A percentile compares a stretch with the other conserved stretches of the same genome.
Evolutionary conservation across 192 early-diverging fungal species (phyloP).

Genomic region (Cladochytrium replicatum): DNA sequence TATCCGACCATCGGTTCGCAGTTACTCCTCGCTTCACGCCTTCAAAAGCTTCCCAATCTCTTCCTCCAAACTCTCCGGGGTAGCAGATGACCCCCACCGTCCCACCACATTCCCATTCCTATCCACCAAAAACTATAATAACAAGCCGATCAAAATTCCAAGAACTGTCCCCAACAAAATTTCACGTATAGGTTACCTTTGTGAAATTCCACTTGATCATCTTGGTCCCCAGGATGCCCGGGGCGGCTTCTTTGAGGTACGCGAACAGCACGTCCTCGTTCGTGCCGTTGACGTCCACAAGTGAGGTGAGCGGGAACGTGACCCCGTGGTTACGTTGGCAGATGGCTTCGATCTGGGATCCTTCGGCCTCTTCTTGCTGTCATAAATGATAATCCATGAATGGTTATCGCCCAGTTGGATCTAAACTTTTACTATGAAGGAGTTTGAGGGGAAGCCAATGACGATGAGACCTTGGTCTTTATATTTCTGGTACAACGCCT

Average conservation of each 20-base stretch:
- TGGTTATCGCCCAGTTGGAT: constrained; percentile 38
- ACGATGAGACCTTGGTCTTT: constrained; percentile 62
- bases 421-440: constrained; percentile 47
- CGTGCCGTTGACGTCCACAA: constrained; percentile 63
- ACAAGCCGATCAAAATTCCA: constrained; percentile 53
- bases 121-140: constrained; percentile 38
- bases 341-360: constrained; percentile 34
- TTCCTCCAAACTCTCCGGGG: constrained; percentile 2
- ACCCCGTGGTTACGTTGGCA: constrained; percentile 70
- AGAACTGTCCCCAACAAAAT: constrained; percentile 6
- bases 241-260: constrained; percentile 28
- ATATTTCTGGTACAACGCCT: constrained; percentile 36
- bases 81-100: constrained; percentile 15
- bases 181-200: background rate
- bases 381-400: constrained; percentile 25
- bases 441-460: constrained; percentile 87
- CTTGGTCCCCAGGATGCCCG: constrained; percentile 20
- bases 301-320: constrained; percentile 78
- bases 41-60: constrained; percentile 16
- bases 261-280: constrained; percentile 31
- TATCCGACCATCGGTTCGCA: too few species aligned
- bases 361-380: constrained; percentile 12
- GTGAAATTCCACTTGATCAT: background rate
- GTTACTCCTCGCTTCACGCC: too few species aligned
- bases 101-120: constrained; percentile 25